Base-by-base conservation (phyloP, 306 rosid species). In the Geum urbanum region DNA sequence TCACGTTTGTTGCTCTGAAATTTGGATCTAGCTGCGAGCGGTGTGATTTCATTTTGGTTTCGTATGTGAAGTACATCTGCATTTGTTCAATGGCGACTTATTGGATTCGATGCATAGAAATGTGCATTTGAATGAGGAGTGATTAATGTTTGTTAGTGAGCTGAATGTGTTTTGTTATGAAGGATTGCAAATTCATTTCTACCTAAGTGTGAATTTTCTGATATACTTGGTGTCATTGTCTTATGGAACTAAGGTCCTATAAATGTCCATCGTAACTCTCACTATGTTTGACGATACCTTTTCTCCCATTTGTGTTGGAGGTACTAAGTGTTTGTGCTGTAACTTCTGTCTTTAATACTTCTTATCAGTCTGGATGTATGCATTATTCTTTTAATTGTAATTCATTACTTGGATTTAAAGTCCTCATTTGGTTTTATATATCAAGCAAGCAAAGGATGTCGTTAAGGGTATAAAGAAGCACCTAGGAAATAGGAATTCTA, bases 391-490 rank as follows among this genome's bases (percentile, higher is more conserved):
- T 32, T 1, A 4, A 32, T 57, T 8, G 27, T 35, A 53, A 18
- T 40, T 22, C 24, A 45, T 67, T 71, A 63, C 74, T 37, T 41
- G 55, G 40, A 64, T 71, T 52, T 70, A 48, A 74, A 77, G 69
- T 69, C 71, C 57, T 77, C 66, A n/a, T 45, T 77, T 58, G 76
- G 79, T 82, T 72, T 78, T 72, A 71, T 70, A 57, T 83, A 16
- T 69, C 87, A 95, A 97, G 96, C 91, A 84, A 85, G 80, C 91
- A 35, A 91, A 84, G 82, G 89, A 86, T 74, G 91, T 95, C 73
- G 90, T 95, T 72, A 95, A 82, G 82, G 95, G 95, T 49, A 64
- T 89, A 80, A 95, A 84, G 95, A 95, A 81, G 83, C 91, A 96
- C 74, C 70, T 95, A 69, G 95, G 96, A 77, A 89, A 92, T 82